phyloP scores from a whole-genome alignment of 805 yeast genomes.

The Myxozyma sirexii region DNA sequence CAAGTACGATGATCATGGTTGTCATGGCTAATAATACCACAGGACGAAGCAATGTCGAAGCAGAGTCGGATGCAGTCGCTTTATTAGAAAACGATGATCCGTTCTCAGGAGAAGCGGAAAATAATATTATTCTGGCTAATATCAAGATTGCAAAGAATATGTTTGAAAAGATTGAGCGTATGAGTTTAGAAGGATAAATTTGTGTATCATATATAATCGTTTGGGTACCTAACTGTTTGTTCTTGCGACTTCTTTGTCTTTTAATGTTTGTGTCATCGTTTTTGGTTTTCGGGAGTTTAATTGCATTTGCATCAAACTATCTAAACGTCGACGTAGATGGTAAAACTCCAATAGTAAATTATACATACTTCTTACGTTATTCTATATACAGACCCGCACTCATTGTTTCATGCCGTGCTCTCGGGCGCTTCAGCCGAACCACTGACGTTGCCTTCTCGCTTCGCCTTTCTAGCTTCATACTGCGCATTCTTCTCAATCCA shows the following conservation, averaged over 20 bases:
- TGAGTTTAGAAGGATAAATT: slow-evolving; percentile 18
- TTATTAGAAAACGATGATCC: slow-evolving; percentile 31
- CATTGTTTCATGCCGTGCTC: background rate
- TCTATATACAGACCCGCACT: background rate
- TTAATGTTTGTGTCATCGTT: background rate
- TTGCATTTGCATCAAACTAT: background rate
- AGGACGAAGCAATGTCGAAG: slow-evolving; percentile 15
- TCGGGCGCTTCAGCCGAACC: background rate
- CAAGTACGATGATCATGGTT: slow-evolving; percentile 51
- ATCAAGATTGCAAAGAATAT: slow-evolving; percentile 44
- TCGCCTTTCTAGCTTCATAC: slow-evolving; percentile 12
- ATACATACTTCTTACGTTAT: background rate
- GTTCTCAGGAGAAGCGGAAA: slow-evolving; percentile 38
- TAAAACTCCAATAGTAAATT: too few species aligned
- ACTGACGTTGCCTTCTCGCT: slow-evolving; percentile 2
- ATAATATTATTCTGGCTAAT: slow-evolving; percentile 43
- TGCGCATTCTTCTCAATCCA: slow-evolving; percentile 19
- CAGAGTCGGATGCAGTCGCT: slow-evolving; percentile 19
- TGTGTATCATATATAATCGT: background rate
- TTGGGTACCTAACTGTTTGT: too few species aligned
- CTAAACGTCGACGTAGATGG: too few species aligned
- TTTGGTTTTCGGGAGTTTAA: background rate
- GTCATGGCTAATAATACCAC: slow-evolving; percentile 42
- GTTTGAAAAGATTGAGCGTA: slow-evolving; percentile 46
- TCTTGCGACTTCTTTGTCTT: background rate